A percentile compares a stretch with the other conserved stretches of the same genome.
Conservation (phyloP, 371 early-diverging fungal genomes). For the Actinomortierella wolfii region DNA sequence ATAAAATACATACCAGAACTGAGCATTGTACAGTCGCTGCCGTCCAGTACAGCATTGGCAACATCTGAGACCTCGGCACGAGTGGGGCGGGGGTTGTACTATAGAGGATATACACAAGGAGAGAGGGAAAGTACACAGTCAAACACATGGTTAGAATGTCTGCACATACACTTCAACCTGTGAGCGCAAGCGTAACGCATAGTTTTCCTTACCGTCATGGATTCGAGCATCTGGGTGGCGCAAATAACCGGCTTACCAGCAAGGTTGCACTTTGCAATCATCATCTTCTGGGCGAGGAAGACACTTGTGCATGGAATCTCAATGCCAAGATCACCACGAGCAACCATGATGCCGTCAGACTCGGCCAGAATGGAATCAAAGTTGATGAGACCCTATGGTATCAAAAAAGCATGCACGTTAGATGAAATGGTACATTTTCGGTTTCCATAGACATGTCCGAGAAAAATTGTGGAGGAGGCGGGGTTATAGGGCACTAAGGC, state of each 20-base stretch:
- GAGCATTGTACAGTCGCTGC: constrained; percentile 97
- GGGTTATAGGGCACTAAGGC: no score
- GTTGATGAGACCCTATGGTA: constrained; percentile 65
- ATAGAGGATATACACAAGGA: neutral
- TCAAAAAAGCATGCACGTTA: no score
- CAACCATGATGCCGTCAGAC: constrained; percentile 98
- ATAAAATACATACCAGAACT: no score
- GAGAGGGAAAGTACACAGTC: neutral
- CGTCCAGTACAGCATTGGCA: constrained; percentile 95
- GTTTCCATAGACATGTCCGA: neutral
- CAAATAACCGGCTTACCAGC: constrained; percentile 94
- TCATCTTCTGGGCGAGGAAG: constrained; percentile 94
- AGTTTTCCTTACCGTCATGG: constrained; percentile 74
- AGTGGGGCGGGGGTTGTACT: constrained; percentile 89
- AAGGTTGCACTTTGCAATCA: constrained; percentile 91
- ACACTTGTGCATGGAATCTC: constrained; percentile 92
- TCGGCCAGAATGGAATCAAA: constrained; percentile 93
- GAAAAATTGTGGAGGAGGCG: no score
- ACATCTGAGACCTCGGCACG: constrained; percentile 99
- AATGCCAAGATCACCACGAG: constrained; percentile 96
- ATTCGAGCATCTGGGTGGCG: constrained; percentile 99
- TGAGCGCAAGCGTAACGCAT: neutral
- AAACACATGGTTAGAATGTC: neutral
- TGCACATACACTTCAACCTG: neutral
- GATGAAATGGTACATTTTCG: no score